These are phyloP conservation scores for Endogone sp. DNA, from an alignment of 192 early-diverging fungal genomes.

Conservation along the genomic window DNA sequence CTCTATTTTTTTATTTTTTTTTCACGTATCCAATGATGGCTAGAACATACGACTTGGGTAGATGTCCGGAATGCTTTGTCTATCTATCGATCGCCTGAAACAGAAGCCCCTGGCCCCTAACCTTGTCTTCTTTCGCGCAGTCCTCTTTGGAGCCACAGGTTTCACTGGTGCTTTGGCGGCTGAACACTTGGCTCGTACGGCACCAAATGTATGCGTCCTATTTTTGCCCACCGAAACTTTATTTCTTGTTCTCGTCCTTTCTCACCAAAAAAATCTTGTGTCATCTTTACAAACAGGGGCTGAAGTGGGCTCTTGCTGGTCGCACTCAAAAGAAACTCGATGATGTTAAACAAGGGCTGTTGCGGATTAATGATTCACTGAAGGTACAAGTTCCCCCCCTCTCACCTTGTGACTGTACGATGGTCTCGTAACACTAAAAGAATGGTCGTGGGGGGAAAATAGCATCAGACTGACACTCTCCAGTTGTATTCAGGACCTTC, in stretches of 20 bases:
- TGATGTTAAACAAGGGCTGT: constrained; percentile 45
- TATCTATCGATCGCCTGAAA: background rate
- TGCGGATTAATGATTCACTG: constrained; percentile 40
- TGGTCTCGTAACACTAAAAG: too few relatives aligned
- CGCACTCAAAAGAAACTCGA: constrained; percentile 66
- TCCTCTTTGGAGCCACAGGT: constrained; percentile 76
- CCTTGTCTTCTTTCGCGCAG: too few relatives aligned
- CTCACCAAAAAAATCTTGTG: background rate
- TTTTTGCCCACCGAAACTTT: constrained; percentile 7
- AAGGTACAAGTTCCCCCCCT: constrained; percentile 35
- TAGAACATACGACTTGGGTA: constrained; percentile 45
- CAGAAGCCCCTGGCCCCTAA: too few relatives aligned
- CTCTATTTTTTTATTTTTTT: background rate
- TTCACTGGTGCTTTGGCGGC: constrained; percentile 75
- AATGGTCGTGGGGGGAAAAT: too few relatives aligned
- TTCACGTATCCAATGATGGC: constrained; percentile 9
- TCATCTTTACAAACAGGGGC: constrained; percentile 19
- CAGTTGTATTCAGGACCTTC: constrained; percentile 46
- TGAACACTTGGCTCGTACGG: constrained; percentile 46
- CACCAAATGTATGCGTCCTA: background rate
- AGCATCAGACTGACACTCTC: too few relatives aligned
- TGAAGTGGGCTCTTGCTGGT: constrained; percentile 78
- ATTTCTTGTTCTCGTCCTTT: background rate
- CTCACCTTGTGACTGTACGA: too few relatives aligned
- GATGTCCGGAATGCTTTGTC: background rate